phyloP scores from a whole-genome alignment of 148 eudicot genomes.

The Limonium bicolor region DNA sequence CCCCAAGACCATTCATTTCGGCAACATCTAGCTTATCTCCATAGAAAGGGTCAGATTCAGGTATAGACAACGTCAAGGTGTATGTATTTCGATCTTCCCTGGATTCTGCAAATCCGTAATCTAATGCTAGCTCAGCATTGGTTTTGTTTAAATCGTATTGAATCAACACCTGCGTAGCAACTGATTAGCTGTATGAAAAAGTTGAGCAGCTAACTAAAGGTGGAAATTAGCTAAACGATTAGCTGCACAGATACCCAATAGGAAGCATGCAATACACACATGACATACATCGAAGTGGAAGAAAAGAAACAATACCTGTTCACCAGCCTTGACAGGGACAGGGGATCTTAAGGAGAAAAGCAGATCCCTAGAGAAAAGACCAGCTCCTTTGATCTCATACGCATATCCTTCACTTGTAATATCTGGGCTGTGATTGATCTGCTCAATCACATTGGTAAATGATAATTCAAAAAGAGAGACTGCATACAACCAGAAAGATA shows the following conservation, averaged over 20 bases:
- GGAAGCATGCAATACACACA: no score
- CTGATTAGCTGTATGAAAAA: no score
- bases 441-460: conserved; percentile 8
- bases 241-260: no score
- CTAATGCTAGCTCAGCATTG: conserved; percentile 87
- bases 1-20: conserved; percentile 61
- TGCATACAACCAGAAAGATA: background rate
- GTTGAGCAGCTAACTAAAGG: no score
- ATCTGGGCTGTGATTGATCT: conserved; percentile 76
- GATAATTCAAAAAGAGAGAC: background rate
- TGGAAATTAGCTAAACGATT: no score
- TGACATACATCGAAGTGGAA: no score
- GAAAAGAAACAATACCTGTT: no score
- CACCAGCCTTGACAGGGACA: conserved; percentile 67
- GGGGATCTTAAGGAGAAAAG: conserved; percentile 70
- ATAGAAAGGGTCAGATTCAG: conserved; percentile 63
- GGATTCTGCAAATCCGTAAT: conserved; percentile 80
- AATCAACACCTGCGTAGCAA: conserved; percentile 67
- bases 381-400: conserved; percentile 83
- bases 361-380: conserved; percentile 78
- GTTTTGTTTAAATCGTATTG: conserved; percentile 82
- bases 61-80: conserved; percentile 73
- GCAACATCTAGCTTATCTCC: conserved; percentile 95
- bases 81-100: conserved; percentile 49
- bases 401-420: conserved; percentile 70